Evolutionary conservation across 148 eudicot genomes (phyloP).

Genomic region (Pharnaceum exiguum): DNA sequence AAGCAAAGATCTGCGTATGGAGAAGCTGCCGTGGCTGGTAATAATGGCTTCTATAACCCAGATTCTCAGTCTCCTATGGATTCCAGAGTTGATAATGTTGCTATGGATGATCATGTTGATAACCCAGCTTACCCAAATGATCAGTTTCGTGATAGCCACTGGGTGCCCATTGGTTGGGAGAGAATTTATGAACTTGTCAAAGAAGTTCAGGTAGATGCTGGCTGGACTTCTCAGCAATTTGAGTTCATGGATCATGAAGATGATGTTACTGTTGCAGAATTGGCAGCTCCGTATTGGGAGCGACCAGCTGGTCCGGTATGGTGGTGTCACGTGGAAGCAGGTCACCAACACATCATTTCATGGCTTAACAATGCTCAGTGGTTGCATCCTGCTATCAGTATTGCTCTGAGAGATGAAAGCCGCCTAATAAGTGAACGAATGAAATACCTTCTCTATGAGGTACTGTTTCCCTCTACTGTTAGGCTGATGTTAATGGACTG

Average conservation of each 20-base stretch:
- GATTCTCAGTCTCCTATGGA: slow-evolving; percentile 35
- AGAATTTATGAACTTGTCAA: slow-evolving; percentile 74
- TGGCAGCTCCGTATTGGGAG: slow-evolving; percentile 96
- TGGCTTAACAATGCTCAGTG: slow-evolving; percentile 87
- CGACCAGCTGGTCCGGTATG: slow-evolving; percentile 88
- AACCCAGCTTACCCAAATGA: slow-evolving; percentile 27
- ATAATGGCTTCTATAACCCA: slow-evolving; percentile 24
- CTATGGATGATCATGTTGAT: slow-evolving; percentile 27
- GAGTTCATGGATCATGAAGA: slow-evolving; percentile 65
- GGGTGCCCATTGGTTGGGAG: slow-evolving; percentile 94
- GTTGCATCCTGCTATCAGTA: slow-evolving; percentile 91
- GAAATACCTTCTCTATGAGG: slow-evolving; percentile 95
- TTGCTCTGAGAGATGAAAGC: slow-evolving; percentile 93
- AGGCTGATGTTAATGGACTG: not conserved
- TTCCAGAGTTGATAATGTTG: slow-evolving; percentile 24
- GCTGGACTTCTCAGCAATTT: slow-evolving; percentile 56
- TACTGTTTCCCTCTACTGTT: slow-evolving; percentile 20
- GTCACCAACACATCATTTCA: slow-evolving; percentile 47
- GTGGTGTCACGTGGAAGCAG: slow-evolving; percentile 94
- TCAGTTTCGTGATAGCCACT: slow-evolving; percentile 46
- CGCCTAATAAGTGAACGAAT: slow-evolving; percentile 86
- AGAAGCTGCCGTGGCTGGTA: slow-evolving; percentile 23
- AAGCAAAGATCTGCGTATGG: slow-evolving; percentile 25
- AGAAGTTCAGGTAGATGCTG: slow-evolving; percentile 60
- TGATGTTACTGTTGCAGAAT: slow-evolving; percentile 76